Evolutionary conservation across 2,329 filamentous ascomycete species (phyloP), one percentile per base, ranked within the genome.

Genomic region (Diaporthe vexans): DNA sequence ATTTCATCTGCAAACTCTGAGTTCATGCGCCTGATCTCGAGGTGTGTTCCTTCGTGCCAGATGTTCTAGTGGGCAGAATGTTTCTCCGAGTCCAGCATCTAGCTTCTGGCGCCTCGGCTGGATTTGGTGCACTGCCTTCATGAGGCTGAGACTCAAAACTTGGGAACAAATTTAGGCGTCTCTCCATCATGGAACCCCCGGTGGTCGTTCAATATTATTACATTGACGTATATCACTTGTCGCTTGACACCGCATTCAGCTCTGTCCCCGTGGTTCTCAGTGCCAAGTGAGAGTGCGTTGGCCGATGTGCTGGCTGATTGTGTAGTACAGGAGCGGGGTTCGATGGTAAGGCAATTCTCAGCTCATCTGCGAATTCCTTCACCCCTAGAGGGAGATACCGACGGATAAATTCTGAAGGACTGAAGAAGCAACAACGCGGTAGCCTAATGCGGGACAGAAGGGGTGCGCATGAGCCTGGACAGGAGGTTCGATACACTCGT

Each of bases 281-380:
- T 40, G 33, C n/a, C 21, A 29, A 29, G 33, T 17, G 46, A 1
- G 19, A 13, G 21, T 37, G 46, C 8, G n/a, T 33, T 52, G 63
- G 46, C 61, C 21, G 29, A 21, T 67, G 29, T 52, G 43, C 21
- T 35, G 61, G 63, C 63, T 37, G 63, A 24, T 26, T 3, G 33
- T 21, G 63, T 68, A 9, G 48, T 8, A 68, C 63, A 68, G 46
- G 46, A 68, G 63, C 48, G 63, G 63, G 63, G 63, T 29, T 21
- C 13, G n/a, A 19, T 54, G n/a, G 33, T 4, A 26, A 40, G 33
- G 35, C 17, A 35, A 26, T 46, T n/a, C 11, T 24, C 26, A 37
- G 29, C 46, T 37, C 11, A 26, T 13, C 10, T 21, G 7, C 7
- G 21, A 26, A 1, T 17, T 4, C 13, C 1, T 11, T 8, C 17